Conservation (phyloP, 2,329 filamentous ascomycete genomes). For the Lasiodiplodia theobromae region DNA sequence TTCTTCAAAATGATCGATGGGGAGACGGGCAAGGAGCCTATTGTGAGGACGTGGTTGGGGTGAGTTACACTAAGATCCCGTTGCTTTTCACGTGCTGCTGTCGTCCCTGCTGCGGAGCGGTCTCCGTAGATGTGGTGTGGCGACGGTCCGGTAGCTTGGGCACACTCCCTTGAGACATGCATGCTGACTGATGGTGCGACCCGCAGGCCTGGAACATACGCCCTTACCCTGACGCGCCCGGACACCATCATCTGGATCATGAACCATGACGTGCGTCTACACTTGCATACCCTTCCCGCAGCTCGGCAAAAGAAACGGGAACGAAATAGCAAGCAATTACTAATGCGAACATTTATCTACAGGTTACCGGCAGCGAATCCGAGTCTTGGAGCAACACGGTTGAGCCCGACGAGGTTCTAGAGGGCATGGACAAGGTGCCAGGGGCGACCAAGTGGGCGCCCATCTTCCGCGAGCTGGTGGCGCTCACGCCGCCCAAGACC, state of each 20-base stretch:
- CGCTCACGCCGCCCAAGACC: constrained; percentile 53
- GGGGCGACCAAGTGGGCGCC: constrained; percentile 54
- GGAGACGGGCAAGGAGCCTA: constrained; percentile 47
- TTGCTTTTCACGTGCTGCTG: constrained; percentile 23
- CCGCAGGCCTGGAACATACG: constrained; percentile 49
- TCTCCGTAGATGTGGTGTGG: neutral
- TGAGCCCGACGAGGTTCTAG: constrained; percentile 53
- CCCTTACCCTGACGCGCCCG: constrained; percentile 53
- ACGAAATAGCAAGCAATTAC: no score
- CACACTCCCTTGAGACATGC: constrained; percentile 28
- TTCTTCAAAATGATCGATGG: constrained; percentile 54
- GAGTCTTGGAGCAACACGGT: constrained; percentile 58
- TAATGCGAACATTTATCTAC: neutral
- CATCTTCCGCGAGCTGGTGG: constrained; percentile 55
- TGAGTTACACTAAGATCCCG: neutral
- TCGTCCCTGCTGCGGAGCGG: constrained; percentile 3
- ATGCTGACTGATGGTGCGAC: constrained; percentile 29
- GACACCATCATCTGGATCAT: constrained; percentile 60
- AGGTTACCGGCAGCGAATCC: constrained; percentile 53
- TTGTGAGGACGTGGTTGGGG: constrained; percentile 56
- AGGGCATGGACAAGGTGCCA: constrained; percentile 54
- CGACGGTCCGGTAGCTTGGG: neutral
- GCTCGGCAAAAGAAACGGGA: no score
- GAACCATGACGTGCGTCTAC: constrained; percentile 52
- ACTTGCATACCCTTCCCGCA: neutral